Percentiles rank a stretch among this genome's conserved stretches.
These are phyloP conservation scores for Aspergillus pseudoviridinutans DNA, from an alignment of 2,329 filamentous ascomycete genomes.

Conservation along the genomic window DNA sequence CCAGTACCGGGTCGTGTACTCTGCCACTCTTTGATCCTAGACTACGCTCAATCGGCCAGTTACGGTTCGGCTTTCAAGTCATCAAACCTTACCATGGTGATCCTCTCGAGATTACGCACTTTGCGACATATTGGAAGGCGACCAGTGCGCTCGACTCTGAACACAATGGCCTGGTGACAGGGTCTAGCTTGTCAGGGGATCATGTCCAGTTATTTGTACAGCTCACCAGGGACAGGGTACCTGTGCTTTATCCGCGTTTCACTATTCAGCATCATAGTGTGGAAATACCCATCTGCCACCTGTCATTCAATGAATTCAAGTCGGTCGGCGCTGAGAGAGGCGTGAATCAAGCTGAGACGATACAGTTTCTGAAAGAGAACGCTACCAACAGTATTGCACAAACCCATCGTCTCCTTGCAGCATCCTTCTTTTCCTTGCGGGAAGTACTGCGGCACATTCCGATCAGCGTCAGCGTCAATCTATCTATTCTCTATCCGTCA, in stretches of 20 bases:
- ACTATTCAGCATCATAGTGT: conserved; percentile 71
- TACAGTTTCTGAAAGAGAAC: conserved; percentile 29
- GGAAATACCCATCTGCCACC: conserved; percentile 74
- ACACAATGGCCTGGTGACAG: conserved; percentile 82
- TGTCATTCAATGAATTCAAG: conserved; percentile 62
- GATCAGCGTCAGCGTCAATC: conserved; percentile 75
- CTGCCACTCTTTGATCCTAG: conserved; percentile 90
- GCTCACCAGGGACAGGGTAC: conserved; percentile 79
- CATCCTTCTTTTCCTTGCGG: conserved; percentile 72
- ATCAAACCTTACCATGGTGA: conserved; percentile 94
- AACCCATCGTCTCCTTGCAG: conserved; percentile 68
- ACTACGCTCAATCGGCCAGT: conserved; percentile 84
- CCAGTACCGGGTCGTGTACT: conserved; percentile 75
- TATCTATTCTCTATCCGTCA: conserved; percentile 88
- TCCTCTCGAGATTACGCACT: conserved; percentile 93
- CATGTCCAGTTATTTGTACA: conserved; percentile 91
- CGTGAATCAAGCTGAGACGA: conserved; percentile 21
- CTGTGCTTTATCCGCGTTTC: conserved; percentile 84
- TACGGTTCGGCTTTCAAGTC: conserved; percentile 90
- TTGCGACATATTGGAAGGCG: conserved; percentile 98
- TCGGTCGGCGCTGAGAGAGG: conserved; percentile 40
- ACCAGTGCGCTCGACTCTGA: conserved; percentile 88
- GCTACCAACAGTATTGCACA: conserved; percentile 51
- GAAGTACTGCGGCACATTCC: conserved; percentile 75
- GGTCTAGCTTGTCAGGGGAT: conserved; percentile 91